These are phyloP conservation scores for Lophium mytilinum DNA, from an alignment of 495 filamentous ascomycete species.

Conservation along the genomic window DNA sequence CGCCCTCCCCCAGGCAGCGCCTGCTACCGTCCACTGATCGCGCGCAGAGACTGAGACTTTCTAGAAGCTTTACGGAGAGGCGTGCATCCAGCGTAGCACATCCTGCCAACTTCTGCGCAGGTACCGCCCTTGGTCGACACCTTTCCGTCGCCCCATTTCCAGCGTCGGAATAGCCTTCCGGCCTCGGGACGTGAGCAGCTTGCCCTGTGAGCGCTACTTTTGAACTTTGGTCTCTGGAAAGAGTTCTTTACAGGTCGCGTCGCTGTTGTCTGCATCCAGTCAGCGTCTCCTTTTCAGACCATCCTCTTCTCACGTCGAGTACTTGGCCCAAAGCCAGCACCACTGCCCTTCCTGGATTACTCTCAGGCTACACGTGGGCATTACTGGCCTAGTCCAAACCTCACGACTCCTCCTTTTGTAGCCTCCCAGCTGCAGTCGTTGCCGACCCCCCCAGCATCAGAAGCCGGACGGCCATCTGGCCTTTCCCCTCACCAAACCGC, in stretches of 20 bases:
- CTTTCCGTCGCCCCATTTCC: background rate
- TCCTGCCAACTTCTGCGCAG: conserved; percentile 15
- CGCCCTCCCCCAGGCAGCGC: conserved; percentile 19
- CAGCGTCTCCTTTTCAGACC: conserved; percentile 19
- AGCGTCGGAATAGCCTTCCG: conserved; percentile 8
- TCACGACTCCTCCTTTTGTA: conserved; percentile 20
- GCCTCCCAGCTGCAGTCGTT: conserved; percentile 20
- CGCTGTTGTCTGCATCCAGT: conserved; percentile 16
- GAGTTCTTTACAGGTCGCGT: conserved; percentile 18
- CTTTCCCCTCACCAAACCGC: conserved; percentile 27
- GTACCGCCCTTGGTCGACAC: conserved; percentile 15
- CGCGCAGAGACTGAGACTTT: conserved; percentile 23
- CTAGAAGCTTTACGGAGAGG: conserved; percentile 25
- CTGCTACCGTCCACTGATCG: conserved; percentile 22
- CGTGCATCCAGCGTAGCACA: conserved; percentile 24
- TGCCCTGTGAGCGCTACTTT: conserved; percentile 15
- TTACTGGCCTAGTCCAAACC: conserved; percentile 23
- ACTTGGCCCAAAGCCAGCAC: conserved; percentile 13
- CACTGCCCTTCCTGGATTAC: conserved; percentile 26
- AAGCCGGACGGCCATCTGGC: conserved; percentile 23
- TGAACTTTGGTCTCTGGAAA: conserved; percentile 11
- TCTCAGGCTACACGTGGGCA: conserved; percentile 23
- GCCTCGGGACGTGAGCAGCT: conserved; percentile 15
- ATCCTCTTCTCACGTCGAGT: conserved; percentile 8
- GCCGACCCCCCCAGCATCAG: conserved; percentile 23